Conservation (phyloP, 2,329 filamentous ascomycete genomes). For the Claviceps paspali region DNA sequence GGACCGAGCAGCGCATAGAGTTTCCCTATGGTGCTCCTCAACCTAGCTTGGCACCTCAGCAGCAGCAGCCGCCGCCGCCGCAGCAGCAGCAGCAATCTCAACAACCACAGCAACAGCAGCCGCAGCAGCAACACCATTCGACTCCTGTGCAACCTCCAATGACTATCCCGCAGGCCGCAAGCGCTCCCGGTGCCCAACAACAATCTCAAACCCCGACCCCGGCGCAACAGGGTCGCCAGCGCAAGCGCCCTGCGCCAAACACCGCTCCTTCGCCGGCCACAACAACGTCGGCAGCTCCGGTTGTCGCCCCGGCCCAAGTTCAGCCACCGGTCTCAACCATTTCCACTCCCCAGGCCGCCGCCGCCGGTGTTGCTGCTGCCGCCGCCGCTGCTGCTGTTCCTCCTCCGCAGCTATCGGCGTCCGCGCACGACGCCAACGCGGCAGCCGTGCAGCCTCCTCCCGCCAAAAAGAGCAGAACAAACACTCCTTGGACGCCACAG, state of each 20-base stretch:
- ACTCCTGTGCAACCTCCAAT: slow-evolving; percentile 26
- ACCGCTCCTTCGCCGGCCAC: slow-evolving; percentile 23
- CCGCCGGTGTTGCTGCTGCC: background rate
- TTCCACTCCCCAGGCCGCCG: slow-evolving; percentile 15
- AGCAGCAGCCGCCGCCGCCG: too few species aligned
- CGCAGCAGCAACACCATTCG: slow-evolving; percentile 22
- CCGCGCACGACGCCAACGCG: slow-evolving; percentile 17
- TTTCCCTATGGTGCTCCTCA: slow-evolving; percentile 26
- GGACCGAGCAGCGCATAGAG: slow-evolving; percentile 25
- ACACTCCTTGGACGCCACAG: slow-evolving; percentile 92
- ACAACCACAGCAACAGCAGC: slow-evolving; percentile 12
- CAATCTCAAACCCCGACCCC: slow-evolving; percentile 24
- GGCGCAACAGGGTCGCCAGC: slow-evolving; percentile 21
- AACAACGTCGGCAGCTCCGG: slow-evolving; percentile 17
- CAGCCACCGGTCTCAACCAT: slow-evolving; percentile 17
- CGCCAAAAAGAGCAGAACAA: slow-evolving; percentile 89
- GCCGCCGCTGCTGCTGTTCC: slow-evolving; percentile 5
- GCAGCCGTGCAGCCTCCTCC: slow-evolving; percentile 31
- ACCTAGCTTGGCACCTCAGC: slow-evolving; percentile 22
- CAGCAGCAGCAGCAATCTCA: slow-evolving; percentile 18
- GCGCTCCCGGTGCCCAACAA: slow-evolving; percentile 15
- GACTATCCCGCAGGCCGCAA: slow-evolving; percentile 27
- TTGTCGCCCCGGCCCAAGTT: slow-evolving; percentile 17
- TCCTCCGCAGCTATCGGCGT: slow-evolving; percentile 13
- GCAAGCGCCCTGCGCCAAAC: slow-evolving; percentile 27